phyloP scores from a whole-genome alignment of 129 eudicot species.

The Tagetes erecta region DNA sequence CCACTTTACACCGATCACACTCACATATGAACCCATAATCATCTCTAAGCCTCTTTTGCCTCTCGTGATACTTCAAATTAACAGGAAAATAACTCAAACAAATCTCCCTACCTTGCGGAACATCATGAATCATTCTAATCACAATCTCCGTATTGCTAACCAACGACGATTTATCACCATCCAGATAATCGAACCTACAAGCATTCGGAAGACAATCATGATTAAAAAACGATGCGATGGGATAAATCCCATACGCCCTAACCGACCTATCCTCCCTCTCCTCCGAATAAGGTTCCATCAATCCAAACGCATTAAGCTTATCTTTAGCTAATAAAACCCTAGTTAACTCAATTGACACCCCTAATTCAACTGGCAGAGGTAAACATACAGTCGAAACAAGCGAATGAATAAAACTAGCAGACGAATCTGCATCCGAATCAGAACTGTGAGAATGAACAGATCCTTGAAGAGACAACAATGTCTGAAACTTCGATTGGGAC shows the following conservation, averaged over 20 bases:
- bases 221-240: constrained; percentile 75
- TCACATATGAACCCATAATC: constrained; percentile 84
- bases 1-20: constrained; percentile 91
- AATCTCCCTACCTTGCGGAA: constrained; percentile 71
- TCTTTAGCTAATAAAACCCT: constrained; percentile 69
- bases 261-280: constrained; percentile 65
- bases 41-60: constrained; percentile 70
- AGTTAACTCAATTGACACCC: constrained; percentile 47
- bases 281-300: constrained; percentile 73
- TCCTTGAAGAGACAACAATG: constrained; percentile 71
- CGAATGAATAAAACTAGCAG: constrained; percentile 46
- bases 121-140: constrained; percentile 78
- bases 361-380: constrained; percentile 25
- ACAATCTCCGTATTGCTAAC: constrained; percentile 55
- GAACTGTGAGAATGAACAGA: neutral
- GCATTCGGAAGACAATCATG: constrained; percentile 97
- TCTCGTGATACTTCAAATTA: constrained; percentile 58
- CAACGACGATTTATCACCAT: constrained; percentile 18
- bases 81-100: constrained; percentile 94
- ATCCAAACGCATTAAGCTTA: constrained; percentile 80
- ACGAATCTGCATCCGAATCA: constrained; percentile 5
- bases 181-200: constrained; percentile 85
- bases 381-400: constrained; percentile 39
- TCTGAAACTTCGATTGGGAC: constrained; percentile 50
- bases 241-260: constrained; percentile 85